These are phyloP conservation scores for Thuidium tamariscinum DNA, from an alignment of 225 moss, liverwort and hornwort genomes.

Conservation along the genomic window DNA sequence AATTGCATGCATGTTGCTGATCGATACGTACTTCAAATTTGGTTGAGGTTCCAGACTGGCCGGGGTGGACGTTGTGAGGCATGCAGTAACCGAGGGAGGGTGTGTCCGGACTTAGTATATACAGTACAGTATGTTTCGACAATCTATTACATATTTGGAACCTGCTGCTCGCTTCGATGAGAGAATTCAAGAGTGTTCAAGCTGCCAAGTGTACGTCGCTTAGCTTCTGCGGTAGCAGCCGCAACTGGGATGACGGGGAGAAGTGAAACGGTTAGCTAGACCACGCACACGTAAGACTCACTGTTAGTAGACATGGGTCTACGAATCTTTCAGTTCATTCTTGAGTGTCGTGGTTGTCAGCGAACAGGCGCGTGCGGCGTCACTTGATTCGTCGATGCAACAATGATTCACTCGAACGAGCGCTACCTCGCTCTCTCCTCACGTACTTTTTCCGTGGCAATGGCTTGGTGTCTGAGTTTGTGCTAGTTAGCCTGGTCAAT, in stretches of 20 bases:
- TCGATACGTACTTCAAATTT: background rate
- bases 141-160: background rate
- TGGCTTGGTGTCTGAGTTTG: background rate
- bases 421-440: background rate
- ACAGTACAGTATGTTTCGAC: too few relatives aligned
- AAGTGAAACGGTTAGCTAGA: background rate
- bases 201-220: background rate
- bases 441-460: background rate
- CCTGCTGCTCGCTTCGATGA: background rate
- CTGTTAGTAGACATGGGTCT: too few relatives aligned
- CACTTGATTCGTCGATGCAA: background rate
- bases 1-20: background rate
- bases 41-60: background rate
- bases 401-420: too few relatives aligned
- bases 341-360: background rate
- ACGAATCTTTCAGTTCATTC: background rate
- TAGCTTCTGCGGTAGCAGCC: background rate
- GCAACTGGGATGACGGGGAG: background rate
- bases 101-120: background rate
- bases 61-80: background rate
- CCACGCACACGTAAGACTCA: background rate
- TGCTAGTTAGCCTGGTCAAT: background rate
- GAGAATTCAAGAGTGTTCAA: background rate
- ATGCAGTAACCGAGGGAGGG: background rate
- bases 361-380: background rate